Evolutionary conservation across 202 grass and related monocot genomes (phyloP), one percentile per base, ranked within the genome.

Genomic region (Dendrocalamus latiflorus): DNA sequence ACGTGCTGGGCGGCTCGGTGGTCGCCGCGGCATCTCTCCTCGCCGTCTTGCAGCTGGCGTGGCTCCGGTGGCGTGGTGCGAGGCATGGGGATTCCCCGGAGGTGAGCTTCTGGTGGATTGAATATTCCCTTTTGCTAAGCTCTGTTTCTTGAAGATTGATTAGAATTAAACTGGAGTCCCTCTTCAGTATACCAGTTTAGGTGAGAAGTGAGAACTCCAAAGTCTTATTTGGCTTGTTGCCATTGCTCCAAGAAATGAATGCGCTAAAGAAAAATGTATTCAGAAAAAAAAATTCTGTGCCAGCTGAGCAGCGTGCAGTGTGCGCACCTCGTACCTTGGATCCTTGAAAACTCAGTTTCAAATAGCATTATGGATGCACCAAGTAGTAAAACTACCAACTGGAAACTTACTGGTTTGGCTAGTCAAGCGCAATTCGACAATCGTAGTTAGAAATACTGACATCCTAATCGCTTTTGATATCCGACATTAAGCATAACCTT

Each of bases 21-120:
- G 65, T 68, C 24, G 42, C 65, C 47, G 41, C 43, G 12, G 87
- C 83, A 0, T 65, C 78, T 14, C 16, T 81, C 39, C 77, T 86
- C n/a, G 58, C 88, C 6, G 58, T 57, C 48, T 65, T 82, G 66
- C 87, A 82, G 72, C 64, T 89, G 48, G 33, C 72, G 17, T 86
- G 77, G 83, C 51, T 85, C 30, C 59, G 72, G 72, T 73, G 77
- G 71, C 38, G 78, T 47, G 11, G 47, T 48, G 70, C 49, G 22
- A 51, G 17, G 63, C 42, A 42, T 18, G 18, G 66, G 37, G 30
- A 72, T 58, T 82, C 51, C 44, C 26, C 59, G 25, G 74, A 88
- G 86, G 86, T 88, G 74, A 73, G 18, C 21, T 54, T 70, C 16
- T 36, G 12, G 4, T 20, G 25, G 49, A 6, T 28, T 68, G 1